Base-by-base conservation (phyloP, 768 basidiomycete species). In the Auricularia auricula-judae region DNA sequence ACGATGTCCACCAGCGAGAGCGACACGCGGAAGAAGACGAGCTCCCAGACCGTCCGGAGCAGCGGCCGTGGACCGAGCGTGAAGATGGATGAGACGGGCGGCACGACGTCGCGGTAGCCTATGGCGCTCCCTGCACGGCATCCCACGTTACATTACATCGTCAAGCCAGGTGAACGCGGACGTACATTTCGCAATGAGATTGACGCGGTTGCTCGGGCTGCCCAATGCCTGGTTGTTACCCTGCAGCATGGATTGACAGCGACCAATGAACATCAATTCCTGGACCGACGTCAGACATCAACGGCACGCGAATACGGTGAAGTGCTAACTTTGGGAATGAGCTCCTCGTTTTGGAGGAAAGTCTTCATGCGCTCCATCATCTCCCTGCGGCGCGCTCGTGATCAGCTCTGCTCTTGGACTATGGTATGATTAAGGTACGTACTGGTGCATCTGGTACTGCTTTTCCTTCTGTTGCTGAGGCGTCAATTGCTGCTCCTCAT, bases 191-290 rank as follows among this genome's bases (percentile, higher is more conserved):
- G 56, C 93, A 0, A 89, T 91, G 63, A 95, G 89, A 73, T 92
- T 93, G 76, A 97, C 87, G 21, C 93, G 84, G 71, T 95, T 94
- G 0, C 93, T 89, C 0, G 93, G 93, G 2, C 89, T 89, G 14
- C 90, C 89, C 43, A 95, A 83, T 2, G 82, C 77, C 73, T 93
- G 89, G 69, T 93, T 93, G 73, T 92, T 92, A 18, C 87, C 81
- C 86, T 73, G 74, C 64, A 77, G 72, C 76, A 78, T 78, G 56
- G 77, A 67, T 65, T 77, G 75, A 16, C 77, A 67, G 0, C 74
- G 56, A 5, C 56, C 56, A 23, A 59, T 59, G 56, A 59, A 59
- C 11, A 59, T 59, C 29, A 59, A 18, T 18, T 59, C 56, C 56
- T 59, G 56, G 5, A 42, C 1, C 39, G 39, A 14, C 39, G 39